A percentile compares a stretch with the other conserved stretches of the same genome.
Evolutionary conservation across 2,329 filamentous ascomycete species (phyloP).

Genomic region (Cercospora nicotianae): DNA sequence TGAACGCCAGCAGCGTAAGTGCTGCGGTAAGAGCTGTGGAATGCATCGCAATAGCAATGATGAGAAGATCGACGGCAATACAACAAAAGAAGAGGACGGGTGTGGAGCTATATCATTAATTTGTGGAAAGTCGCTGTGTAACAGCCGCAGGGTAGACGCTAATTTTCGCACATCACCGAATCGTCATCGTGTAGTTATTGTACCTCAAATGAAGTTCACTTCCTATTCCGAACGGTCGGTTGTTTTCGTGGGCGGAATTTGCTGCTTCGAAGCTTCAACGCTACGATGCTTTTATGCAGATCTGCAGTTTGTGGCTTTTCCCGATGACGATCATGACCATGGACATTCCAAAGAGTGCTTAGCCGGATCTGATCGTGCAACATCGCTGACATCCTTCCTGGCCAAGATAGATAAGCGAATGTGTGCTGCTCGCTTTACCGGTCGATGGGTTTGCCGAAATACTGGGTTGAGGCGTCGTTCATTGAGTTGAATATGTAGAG

Average conservation of each 20-base stretch:
- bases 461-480: not conserved
- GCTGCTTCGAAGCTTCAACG: not conserved
- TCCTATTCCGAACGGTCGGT: not conserved
- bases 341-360: not conserved
- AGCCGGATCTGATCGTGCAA: not conserved
- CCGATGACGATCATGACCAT: slow-evolving; percentile 6
- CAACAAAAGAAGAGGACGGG: not conserved
- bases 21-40: not conserved
- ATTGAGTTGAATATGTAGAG: not conserved
- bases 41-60: not conserved
- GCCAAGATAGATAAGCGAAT: not conserved
- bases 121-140: not conserved
- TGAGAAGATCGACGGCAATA: not conserved
- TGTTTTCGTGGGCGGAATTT: not conserved
- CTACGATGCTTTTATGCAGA: slow-evolving; percentile 4
- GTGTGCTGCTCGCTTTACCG: not conserved
- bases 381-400: not conserved
- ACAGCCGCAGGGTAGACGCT: not conserved
- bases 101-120: not conserved
- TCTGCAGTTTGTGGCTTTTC: slow-evolving; percentile 7
- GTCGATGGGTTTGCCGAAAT: not conserved
- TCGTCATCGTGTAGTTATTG: not conserved
- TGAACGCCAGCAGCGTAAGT: not conserved
- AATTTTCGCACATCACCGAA: not conserved
- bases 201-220: not conserved